Conservation (phyloP, 2,329 filamentous ascomycete species). For the Fusarium praegraminearum region DNA sequence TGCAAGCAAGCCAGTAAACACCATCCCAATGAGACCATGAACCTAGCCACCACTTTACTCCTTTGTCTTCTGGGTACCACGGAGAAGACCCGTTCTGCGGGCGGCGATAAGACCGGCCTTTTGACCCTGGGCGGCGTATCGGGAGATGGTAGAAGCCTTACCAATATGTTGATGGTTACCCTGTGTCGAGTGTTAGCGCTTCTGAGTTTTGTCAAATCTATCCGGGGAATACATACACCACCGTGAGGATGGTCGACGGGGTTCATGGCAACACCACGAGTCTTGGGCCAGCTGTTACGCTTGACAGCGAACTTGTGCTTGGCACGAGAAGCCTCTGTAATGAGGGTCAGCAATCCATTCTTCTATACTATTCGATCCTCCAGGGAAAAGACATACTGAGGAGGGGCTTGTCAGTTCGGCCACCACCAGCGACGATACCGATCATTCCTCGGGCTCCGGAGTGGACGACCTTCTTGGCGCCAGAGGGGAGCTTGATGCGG, state of each 20-base stretch:
- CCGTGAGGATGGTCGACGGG: conserved; percentile 99
- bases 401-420: conserved; percentile 99
- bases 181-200: conserved; percentile 62
- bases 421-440: conserved; percentile 98
- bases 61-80: conserved; percentile 99
- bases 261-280: conserved; percentile 99
- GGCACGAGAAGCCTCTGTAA: conserved; percentile 93
- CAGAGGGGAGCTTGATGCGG: conserved; percentile 98
- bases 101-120: conserved; percentile 99
- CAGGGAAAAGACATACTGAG: conserved; percentile 74
- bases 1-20: conserved; percentile 73
- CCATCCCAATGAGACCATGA: conserved; percentile 72
- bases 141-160: conserved; percentile 99
- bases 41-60: conserved; percentile 73
- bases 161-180: conserved; percentile 99
- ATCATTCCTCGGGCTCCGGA: conserved; percentile 97
- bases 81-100: conserved; percentile 98
- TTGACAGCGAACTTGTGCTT: conserved; percentile 99
- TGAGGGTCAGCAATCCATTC: conserved; percentile 55
- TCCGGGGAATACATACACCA: conserved; percentile 71
- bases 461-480: conserved; percentile 98
- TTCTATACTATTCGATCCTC: not conserved
- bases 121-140: conserved; percentile 97
- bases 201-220: conserved; percentile 16
- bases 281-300: conserved; percentile 99